phyloP scores from a whole-genome alignment of 2,329 filamentous ascomycete species.

The Fusarium udum region DNA sequence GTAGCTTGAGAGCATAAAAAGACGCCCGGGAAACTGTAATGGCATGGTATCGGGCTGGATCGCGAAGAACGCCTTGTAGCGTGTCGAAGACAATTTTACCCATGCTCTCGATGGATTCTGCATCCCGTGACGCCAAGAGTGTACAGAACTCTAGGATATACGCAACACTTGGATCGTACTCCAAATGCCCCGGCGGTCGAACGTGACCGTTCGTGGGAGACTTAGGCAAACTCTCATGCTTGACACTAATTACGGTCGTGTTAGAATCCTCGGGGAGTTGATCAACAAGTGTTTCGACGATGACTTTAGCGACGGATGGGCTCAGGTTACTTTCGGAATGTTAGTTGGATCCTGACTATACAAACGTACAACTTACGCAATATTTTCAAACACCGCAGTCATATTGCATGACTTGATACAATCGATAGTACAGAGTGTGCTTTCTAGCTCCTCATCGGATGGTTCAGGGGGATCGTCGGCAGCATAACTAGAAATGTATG shows the following conservation, averaged over 20 bases:
- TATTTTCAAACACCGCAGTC: constrained; percentile 82
- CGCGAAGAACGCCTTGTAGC: constrained; percentile 82
- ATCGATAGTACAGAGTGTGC: constrained; percentile 92
- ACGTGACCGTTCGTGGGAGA: constrained; percentile 65
- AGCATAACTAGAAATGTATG: constrained; percentile 98
- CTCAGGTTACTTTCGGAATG: constrained; percentile 50
- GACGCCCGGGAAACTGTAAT: constrained; percentile 85
- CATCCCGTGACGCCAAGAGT: constrained; percentile 79
- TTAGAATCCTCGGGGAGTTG: constrained; percentile 86
- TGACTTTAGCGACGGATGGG: constrained; percentile 42
- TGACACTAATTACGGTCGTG: constrained; percentile 85
- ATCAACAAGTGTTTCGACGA: constrained; percentile 76
- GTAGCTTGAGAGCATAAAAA: constrained; percentile 84
- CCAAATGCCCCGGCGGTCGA: constrained; percentile 54
- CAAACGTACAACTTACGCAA: constrained; percentile 66
- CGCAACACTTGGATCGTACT: constrained; percentile 86
- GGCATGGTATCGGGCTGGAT: constrained; percentile 80
- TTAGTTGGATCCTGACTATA: not conserved
- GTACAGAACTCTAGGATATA: constrained; percentile 95
- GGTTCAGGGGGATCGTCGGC: constrained; percentile 97
- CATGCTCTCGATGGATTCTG: constrained; percentile 74
- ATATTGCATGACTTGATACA: constrained; percentile 92
- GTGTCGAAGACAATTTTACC: constrained; percentile 83
- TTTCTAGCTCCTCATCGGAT: constrained; percentile 95
- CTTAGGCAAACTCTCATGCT: constrained; percentile 78